A percentile compares a stretch with the other conserved stretches of the same genome.
phyloP scores from a whole-genome alignment of 1,139 yeast genomes.

The Taphrina confusa region DNA sequence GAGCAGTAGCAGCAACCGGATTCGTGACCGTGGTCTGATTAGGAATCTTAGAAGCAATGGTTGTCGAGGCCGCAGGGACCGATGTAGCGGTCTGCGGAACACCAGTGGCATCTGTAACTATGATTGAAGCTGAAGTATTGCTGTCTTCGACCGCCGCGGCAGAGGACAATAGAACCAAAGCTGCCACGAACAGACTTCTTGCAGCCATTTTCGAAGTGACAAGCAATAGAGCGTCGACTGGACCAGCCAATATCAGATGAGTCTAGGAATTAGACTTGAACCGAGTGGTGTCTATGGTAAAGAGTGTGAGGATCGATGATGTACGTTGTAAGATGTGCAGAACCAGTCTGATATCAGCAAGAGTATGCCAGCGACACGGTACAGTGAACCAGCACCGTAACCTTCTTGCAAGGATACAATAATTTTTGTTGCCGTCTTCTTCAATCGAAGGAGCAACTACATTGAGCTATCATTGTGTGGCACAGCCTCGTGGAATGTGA shows the following conservation, averaged over 20 bases:
- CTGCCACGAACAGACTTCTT: too few relatives aligned
- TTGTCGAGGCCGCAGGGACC: not conserved
- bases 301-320: not conserved
- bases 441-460: not conserved
- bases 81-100: constrained; percentile 18
- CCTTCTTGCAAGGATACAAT: not conserved
- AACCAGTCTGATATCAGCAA: not conserved
- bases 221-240: too few relatives aligned
- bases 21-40: constrained; percentile 6
- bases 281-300: too few relatives aligned
- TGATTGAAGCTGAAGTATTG: too few relatives aligned
- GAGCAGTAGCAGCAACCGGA: constrained; percentile 7
- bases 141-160: too few relatives aligned
- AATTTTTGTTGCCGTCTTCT: not conserved
- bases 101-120: constrained; percentile 28
- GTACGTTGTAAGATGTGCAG: not conserved
- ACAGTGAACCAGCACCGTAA: constrained; percentile 1
- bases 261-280: too few relatives aligned
- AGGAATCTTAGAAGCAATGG: not conserved
- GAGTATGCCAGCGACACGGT: not conserved
- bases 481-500: constrained; percentile 9
- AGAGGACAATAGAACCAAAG: too few relatives aligned
- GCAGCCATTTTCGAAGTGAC: too few relatives aligned
- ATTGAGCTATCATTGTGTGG: not conserved
- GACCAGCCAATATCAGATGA: too few relatives aligned